These are phyloP conservation scores for Ilex paraguariensis DNA, from an alignment of 305 asterid genomes.

Conservation along the genomic window DNA sequence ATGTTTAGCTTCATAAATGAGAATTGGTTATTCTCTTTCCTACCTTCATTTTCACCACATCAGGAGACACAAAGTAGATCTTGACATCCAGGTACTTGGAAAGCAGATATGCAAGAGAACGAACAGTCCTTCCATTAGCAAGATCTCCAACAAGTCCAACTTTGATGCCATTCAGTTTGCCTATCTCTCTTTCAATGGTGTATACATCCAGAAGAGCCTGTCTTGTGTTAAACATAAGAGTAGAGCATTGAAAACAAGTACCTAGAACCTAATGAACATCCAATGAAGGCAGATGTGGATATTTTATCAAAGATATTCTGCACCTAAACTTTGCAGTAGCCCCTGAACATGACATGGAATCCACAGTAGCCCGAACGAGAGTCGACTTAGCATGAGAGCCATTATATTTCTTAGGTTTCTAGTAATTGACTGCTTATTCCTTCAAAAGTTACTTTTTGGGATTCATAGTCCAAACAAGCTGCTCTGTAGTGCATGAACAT, in stretches of 20 bases:
- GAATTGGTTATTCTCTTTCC: not conserved
- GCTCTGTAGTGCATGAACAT: no score
- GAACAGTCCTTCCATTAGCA: slow-evolving; percentile 92
- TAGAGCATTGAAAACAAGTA: not conserved
- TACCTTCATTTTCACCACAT: slow-evolving; percentile 91
- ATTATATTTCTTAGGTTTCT: no score
- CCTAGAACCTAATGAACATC: not conserved
- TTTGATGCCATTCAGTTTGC: slow-evolving; percentile 81
- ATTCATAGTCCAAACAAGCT: no score
- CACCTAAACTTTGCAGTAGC: no score
- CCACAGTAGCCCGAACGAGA: no score
- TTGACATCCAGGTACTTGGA: slow-evolving; percentile 69
- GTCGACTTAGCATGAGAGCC: no score
- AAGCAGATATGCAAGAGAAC: slow-evolving; percentile 88
- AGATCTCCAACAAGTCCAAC: slow-evolving; percentile 96
- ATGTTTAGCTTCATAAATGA: no score
- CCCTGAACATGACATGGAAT: no score
- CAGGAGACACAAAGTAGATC: slow-evolving; percentile 83
- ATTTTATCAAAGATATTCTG: no score
- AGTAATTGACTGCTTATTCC: no score
- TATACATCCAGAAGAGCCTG: slow-evolving; percentile 91
- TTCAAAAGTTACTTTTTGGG: no score
- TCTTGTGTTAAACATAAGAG: slow-evolving; percentile 4
- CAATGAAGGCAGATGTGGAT: no score
- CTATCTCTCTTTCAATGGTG: slow-evolving; percentile 81